Percentiles rank a stretch among this genome's conserved stretches.
These are phyloP conservation scores for Decorospora gaudefroyi DNA, from an alignment of 2,329 filamentous ascomycete species.

Conservation along the genomic window DNA sequence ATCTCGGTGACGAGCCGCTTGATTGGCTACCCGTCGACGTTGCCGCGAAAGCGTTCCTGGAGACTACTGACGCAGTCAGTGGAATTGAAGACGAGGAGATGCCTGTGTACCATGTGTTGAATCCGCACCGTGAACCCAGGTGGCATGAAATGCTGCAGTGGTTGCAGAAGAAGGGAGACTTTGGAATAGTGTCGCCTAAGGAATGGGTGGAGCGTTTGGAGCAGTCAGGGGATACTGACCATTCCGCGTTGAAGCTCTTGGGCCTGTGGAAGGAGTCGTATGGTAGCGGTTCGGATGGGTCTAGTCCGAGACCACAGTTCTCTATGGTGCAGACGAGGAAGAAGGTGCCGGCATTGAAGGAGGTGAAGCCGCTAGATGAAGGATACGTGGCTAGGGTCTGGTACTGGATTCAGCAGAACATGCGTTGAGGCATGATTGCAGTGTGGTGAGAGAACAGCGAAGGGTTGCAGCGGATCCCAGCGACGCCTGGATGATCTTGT, in stretches of 20 bases:
- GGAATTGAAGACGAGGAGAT: constrained; percentile 9
- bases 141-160: constrained; percentile 56
- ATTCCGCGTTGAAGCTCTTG: constrained; percentile 55
- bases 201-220: constrained; percentile 54
- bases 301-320: constrained; percentile 33
- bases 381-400: constrained; percentile 52
- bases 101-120: constrained; percentile 57
- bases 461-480: too few relatives aligned
- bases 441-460: too few relatives aligned
- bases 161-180: constrained; percentile 46
- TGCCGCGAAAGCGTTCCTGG: constrained; percentile 55
- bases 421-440: constrained; percentile 22
- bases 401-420: constrained; percentile 43
- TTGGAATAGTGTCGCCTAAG: constrained; percentile 50
- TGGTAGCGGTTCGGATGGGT: constrained; percentile 15
- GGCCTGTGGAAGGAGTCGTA: constrained; percentile 57
- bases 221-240: constrained; percentile 34
- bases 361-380: constrained; percentile 51
- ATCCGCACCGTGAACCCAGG: constrained; percentile 50
- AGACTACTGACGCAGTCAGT: constrained; percentile 37
- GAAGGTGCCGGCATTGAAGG: constrained; percentile 43
- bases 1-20: constrained; percentile 34
- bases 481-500: too few relatives aligned
- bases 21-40: constrained; percentile 45
- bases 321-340: constrained; percentile 42